phyloP scores from a whole-genome alignment of 305 asterid species.

The Plantago rigida region DNA sequence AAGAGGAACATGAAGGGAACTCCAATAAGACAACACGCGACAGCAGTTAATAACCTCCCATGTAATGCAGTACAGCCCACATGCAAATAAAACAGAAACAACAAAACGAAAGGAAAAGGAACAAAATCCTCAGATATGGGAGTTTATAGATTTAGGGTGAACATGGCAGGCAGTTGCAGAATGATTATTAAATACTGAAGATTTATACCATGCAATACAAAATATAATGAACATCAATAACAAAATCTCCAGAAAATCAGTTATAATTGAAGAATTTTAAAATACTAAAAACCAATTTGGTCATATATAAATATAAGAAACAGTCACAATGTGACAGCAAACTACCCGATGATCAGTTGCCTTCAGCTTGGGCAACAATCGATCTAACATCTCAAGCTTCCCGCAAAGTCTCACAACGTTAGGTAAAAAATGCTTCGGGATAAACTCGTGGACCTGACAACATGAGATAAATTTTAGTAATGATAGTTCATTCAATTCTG shows the following conservation, averaged over 20 bases:
- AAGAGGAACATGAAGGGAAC: conserved; percentile 6
- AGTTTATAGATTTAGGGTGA: no score
- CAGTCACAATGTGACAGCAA: conserved; percentile 16
- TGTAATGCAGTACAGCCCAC: no score
- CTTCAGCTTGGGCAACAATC: conserved; percentile 87
- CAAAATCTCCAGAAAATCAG: no score
- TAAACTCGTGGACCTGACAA: conserved; percentile 69
- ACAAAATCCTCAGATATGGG: no score
- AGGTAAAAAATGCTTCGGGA: conserved; percentile 93
- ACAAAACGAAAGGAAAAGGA: no score
- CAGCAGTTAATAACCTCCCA: no score
- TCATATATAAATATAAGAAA: conserved; percentile 14
- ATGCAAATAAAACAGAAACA: no score
- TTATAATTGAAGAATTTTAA: background rate
- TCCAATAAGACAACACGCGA: no score
- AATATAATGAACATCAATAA: no score
- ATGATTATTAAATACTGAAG: no score
- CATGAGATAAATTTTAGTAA: conserved; percentile 6
- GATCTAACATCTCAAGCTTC: conserved; percentile 98
- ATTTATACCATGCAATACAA: no score
- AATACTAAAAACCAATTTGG: background rate
- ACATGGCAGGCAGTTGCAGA: no score
- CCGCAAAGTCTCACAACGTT: conserved; percentile 82
- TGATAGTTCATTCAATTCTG: conserved; percentile 1
- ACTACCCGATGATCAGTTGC: conserved; percentile 97